Evolutionary conservation across 2,329 filamentous ascomycete species (phyloP), one percentile per base, ranked within the genome.

Genomic region (Lomentospora prolificans): DNA sequence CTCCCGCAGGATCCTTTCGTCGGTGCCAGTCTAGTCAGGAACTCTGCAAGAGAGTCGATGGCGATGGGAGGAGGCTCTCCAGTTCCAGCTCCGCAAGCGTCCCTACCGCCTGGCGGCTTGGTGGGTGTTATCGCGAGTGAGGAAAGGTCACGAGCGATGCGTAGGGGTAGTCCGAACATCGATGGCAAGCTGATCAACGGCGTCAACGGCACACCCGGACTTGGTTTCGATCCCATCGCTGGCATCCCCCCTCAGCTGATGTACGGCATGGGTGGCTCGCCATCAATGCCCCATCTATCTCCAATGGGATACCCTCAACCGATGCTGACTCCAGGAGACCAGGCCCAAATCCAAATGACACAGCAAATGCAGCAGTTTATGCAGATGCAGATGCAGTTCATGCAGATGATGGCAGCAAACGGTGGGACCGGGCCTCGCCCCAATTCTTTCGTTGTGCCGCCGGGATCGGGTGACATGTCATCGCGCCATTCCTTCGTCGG

Each of bases 341-440:
- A 88, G 66, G 84, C 85, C 27, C 87, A 92, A 63, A 78, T 91
- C 44, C 85, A 91, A 61, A 86, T 94, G 78, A 86, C 81, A 5
- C 86, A 90, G 64, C 87, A 91, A 65, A 91, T 92, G 88, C 80
- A 82, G 56, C 85, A 89, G 64, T 90, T 92, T 71, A 90, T 92
- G 87, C 86, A 90, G 66, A 90, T 94, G 85, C 90, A 95, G 67
- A 91, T 95, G 86, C 88, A 95, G 66, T 90, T 90, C 71, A 92
- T 95, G 86, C 87, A 91, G 64, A 86, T 90, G 82, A 87, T 89
- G 79, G 76, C 77, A 0, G 62, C 66, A 52, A 73, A 72, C 58
- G 56, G 53, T 52, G 51, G 41, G 3, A 17, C 48, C 6, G 50
- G 50, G 8, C 25, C 30, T 8, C 53, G 41, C 6, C 53, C 53